phyloP scores from a whole-genome alignment of 225 moss, liverwort and hornwort genomes.

The Pleurozium schreberi region DNA sequence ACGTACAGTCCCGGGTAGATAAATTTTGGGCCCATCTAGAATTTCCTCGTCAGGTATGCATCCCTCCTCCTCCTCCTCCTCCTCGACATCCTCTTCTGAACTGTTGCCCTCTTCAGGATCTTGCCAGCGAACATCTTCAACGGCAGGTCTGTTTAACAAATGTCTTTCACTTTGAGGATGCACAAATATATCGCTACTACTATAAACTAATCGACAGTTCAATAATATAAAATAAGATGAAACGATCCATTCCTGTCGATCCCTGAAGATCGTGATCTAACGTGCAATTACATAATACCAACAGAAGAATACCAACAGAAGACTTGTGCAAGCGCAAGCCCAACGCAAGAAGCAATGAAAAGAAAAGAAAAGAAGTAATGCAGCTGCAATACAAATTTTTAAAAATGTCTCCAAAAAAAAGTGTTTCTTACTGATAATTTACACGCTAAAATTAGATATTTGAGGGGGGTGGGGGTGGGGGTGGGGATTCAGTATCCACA shows the following conservation, averaged over 20 bases:
- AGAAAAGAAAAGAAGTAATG: not conserved
- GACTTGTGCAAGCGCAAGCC: not conserved
- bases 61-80: not conserved
- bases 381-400: not conserved
- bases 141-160: constrained; percentile 2
- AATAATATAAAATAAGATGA: not conserved
- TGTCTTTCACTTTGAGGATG: not conserved
- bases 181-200: not conserved
- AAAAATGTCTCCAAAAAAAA: not conserved
- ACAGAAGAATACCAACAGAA: not conserved
- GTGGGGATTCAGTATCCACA: not conserved
- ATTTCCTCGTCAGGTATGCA: constrained; percentile 28
- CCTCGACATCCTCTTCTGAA: not conserved
- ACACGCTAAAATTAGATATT: not conserved
- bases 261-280: not conserved
- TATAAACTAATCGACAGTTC: not conserved
- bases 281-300: not conserved
- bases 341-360: not conserved
- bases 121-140: constrained; percentile 32
- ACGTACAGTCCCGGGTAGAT: constrained; percentile 18
- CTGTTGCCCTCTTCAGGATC: constrained; percentile 20
- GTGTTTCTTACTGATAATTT: not conserved
- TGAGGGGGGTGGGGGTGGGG: no score
- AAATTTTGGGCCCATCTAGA: constrained; percentile 2
- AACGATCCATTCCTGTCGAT: not conserved